Evolutionary conservation across 371 early-diverging fungal species (phyloP).

Genomic region (Choanephora cucurbitarum): DNA sequence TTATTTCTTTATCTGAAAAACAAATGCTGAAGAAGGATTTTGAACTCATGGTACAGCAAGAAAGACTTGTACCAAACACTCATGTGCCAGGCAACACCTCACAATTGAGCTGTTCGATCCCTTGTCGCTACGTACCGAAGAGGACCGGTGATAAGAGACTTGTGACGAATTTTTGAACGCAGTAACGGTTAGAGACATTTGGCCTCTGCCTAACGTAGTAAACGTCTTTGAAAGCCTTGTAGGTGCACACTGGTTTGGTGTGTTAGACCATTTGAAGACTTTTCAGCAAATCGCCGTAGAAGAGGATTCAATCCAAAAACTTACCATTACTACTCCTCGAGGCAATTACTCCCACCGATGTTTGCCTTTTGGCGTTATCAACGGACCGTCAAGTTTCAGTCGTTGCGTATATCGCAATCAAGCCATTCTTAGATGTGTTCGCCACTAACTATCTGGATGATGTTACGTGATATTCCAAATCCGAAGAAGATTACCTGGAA

Average conservation of each 20-base stretch:
- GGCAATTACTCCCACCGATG: slow-evolving; percentile 1
- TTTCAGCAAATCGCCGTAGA: slow-evolving; percentile 1
- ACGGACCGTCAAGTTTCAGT: not conserved
- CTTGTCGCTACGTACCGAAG: not conserved
- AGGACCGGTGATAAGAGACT: slow-evolving; percentile 6
- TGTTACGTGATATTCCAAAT: not conserved
- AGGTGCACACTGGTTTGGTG: not conserved
- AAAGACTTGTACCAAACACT: slow-evolving; percentile 2
- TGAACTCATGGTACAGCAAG: not conserved
- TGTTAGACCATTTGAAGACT: slow-evolving; percentile 2
- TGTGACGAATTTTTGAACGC: slow-evolving; percentile 7
- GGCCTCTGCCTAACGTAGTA: not conserved
- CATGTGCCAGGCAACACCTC: slow-evolving; percentile 1
- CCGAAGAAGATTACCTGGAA: slow-evolving; percentile 12
- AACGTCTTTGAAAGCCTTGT: slow-evolving; percentile 3
- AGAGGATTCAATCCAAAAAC: not conserved
- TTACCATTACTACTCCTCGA: slow-evolving; percentile 4
- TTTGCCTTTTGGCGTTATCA: slow-evolving; percentile 3
- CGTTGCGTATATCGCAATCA: slow-evolving; percentile 1
- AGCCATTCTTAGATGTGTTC: not conserved
- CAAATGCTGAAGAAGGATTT: not conserved
- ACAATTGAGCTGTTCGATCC: slow-evolving; percentile 3
- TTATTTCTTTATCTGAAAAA: not conserved
- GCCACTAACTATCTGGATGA: slow-evolving; percentile 7
- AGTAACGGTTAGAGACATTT: slow-evolving; percentile 9